Evolutionary conservation across 371 early-diverging fungal genomes (phyloP).

Genomic region (Lichtheimia ornata): DNA sequence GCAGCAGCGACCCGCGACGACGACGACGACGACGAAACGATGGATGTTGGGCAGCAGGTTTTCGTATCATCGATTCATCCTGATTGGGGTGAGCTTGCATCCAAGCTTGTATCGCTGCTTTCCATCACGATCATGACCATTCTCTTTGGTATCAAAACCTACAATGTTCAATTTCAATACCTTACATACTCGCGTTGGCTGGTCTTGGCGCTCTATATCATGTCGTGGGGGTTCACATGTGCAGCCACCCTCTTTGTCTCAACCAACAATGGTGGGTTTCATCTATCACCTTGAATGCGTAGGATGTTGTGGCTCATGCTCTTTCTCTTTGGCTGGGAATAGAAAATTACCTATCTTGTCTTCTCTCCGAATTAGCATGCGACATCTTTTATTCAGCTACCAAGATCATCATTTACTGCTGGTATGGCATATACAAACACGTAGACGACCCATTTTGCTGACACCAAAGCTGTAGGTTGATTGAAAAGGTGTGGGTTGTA

Average conservation of each 20-base stretch:
- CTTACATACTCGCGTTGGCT: conserved; percentile 44
- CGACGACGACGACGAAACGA: not conserved
- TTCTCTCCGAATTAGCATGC: conserved; percentile 29
- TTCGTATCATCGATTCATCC: conserved; percentile 20
- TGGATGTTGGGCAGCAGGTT: not conserved
- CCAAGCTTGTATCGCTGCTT: conserved; percentile 36
- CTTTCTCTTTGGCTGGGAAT: not conserved
- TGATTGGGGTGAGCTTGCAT: conserved; percentile 29
- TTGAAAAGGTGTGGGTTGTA: conserved; percentile 43
- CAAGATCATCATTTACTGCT: conserved; percentile 34
- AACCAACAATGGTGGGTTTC: conserved; percentile 39
- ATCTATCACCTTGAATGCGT: not conserved
- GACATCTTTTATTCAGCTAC: conserved; percentile 34
- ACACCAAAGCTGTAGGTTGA: conserved; percentile 13
- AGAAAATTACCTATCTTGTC: conserved; percentile 31
- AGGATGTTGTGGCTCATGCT: not conserved
- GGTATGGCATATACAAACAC: conserved; percentile 12
- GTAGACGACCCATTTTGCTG: not conserved
- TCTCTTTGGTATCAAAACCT: conserved; percentile 51
- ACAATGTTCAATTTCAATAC: conserved; percentile 30
- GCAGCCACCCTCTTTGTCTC: conserved; percentile 40
- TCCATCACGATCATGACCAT: conserved; percentile 37
- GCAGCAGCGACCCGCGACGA: no score
- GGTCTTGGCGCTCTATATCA: conserved; percentile 36
- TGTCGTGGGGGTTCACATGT: conserved; percentile 49